A percentile compares a stretch with the other conserved stretches of the same genome.
Evolutionary conservation across 1,284 basidiomycete genomes (phyloP).

Genomic region (Leccinum holopus): DNA sequence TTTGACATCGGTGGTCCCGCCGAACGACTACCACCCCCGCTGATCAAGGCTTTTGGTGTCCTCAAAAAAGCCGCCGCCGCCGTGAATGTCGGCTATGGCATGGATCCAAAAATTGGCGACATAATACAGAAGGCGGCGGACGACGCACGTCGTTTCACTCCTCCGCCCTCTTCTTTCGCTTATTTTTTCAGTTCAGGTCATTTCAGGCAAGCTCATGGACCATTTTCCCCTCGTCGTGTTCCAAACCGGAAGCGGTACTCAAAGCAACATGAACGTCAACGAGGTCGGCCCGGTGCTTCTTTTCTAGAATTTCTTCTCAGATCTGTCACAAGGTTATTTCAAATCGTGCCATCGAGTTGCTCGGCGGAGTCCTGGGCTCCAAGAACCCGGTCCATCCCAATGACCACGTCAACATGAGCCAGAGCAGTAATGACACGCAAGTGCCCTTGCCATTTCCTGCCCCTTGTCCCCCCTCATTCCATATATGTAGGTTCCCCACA

Average conservation of each 20-base stretch:
- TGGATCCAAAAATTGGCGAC: conserved; percentile 86
- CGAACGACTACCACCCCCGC: conserved; percentile 89
- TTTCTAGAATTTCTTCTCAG: background rate
- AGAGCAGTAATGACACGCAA: conserved; percentile 98
- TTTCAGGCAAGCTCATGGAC: conserved; percentile 90
- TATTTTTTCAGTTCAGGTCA: conserved; percentile 59
- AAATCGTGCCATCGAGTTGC: conserved; percentile 96
- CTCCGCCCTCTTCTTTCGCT: background rate
- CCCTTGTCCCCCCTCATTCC: conserved; percentile 1
- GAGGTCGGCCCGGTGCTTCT: conserved; percentile 54
- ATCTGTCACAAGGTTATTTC: conserved; percentile 72
- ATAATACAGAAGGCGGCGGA: conserved; percentile 95
- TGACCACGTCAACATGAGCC: conserved; percentile 99
- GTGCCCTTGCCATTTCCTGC: conserved; percentile 22
- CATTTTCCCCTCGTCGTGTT: conserved; percentile 99
- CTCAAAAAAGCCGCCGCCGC: conserved; percentile 97
- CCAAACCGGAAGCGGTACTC: conserved; percentile 98
- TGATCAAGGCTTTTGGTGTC: conserved; percentile 98
- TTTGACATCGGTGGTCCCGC: conserved; percentile 97
- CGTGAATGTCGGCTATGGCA: conserved; percentile 89
- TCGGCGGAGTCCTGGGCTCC: conserved; percentile 93
- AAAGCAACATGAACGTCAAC: conserved; percentile 99
- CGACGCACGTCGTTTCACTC: conserved; percentile 57
- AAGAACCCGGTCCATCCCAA: conserved; percentile 99
- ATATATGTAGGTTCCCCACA: conserved; percentile 85